Evolutionary conservation across 176 grass and related monocot species (phyloP).

Genomic region (Olyra latifolia): DNA sequence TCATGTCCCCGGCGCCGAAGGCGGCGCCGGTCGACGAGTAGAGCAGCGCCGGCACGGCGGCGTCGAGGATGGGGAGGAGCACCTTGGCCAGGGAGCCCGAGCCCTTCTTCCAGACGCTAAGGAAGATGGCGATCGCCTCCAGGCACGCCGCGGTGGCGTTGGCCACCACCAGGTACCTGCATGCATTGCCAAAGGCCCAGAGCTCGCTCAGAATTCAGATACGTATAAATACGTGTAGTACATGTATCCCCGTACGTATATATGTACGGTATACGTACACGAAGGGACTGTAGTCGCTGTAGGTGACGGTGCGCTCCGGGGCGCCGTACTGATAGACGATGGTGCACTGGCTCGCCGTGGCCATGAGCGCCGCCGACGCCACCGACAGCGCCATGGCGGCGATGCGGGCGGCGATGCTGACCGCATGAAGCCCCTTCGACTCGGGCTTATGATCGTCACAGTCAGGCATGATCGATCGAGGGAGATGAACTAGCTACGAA

Average conservation of each 20-base stretch:
- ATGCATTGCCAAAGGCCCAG: background rate
- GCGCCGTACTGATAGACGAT: conserved; percentile 24
- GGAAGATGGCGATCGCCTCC: conserved; percentile 40
- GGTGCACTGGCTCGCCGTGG: conserved; percentile 44
- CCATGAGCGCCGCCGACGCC: conserved; percentile 44
- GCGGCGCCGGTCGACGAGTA: conserved; percentile 40
- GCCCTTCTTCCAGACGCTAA: conserved; percentile 46
- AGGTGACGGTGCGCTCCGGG: conserved; percentile 26
- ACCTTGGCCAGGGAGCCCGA: background rate
- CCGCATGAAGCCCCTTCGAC: background rate
- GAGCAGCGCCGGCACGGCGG: conserved; percentile 36
- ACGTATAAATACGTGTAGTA: background rate
- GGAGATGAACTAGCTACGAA: background rate
- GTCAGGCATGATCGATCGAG: conserved; percentile 17
- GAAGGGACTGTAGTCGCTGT: conserved; percentile 37
- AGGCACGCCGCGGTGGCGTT: conserved; percentile 36
- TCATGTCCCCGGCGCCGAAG: conserved; percentile 14
- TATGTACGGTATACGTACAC: conserved; percentile 2
- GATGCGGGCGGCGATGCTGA: conserved; percentile 26
- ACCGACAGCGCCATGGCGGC: conserved; percentile 28
- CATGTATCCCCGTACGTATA: background rate
- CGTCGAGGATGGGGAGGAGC: conserved; percentile 35
- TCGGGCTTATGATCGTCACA: background rate
- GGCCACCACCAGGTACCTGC: conserved; percentile 38
- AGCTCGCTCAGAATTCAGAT: too few species aligned